Conservation (phyloP, 257 asterid genomes). For the Handroanthus guayacan region DNA sequence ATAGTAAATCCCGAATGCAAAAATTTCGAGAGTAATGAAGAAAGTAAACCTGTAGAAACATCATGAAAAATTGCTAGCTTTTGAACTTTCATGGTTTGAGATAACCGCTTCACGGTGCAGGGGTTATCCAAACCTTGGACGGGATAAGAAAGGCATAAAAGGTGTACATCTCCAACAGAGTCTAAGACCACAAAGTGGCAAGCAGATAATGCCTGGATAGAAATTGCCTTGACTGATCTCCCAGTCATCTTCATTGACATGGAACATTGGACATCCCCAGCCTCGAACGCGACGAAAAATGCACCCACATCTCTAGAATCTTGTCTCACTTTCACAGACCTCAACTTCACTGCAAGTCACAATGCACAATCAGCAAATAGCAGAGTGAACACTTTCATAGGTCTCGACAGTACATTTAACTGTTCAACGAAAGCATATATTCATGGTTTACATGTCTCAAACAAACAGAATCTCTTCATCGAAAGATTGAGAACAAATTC, state of each 20-base stretch:
- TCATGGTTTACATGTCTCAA: not conserved
- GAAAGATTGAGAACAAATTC: not conserved
- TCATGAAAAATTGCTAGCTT: slow-evolving; percentile 71
- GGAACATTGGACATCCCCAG: slow-evolving; percentile 48
- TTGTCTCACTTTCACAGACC: slow-evolving; percentile 67
- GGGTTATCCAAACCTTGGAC: slow-evolving; percentile 54
- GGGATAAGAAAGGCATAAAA: slow-evolving; percentile 56
- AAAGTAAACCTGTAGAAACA: slow-evolving; percentile 51
- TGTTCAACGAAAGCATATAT: not conserved
- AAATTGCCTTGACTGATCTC: slow-evolving; percentile 66
- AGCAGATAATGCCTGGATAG: slow-evolving; percentile 66
- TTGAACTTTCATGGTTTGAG: slow-evolving; percentile 60
- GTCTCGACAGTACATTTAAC: slow-evolving; percentile 29
- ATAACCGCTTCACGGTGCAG: slow-evolving; percentile 52
- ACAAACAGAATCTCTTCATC: not conserved
- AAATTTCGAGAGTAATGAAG: slow-evolving; percentile 15
- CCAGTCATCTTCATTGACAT: slow-evolving; percentile 40
- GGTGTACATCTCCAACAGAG: slow-evolving; percentile 71
- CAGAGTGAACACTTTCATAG: slow-evolving; percentile 47
- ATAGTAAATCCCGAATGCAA: not conserved
- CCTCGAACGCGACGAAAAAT: slow-evolving; percentile 62
- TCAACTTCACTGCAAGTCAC: slow-evolving; percentile 80
- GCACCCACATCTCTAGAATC: slow-evolving; percentile 62
- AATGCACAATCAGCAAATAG: slow-evolving; percentile 67
- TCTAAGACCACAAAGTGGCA: slow-evolving; percentile 69